These are phyloP conservation scores for Clarireedia homoeocarpa DNA, from an alignment of 2,329 filamentous ascomycete species.

Conservation along the genomic window DNA sequence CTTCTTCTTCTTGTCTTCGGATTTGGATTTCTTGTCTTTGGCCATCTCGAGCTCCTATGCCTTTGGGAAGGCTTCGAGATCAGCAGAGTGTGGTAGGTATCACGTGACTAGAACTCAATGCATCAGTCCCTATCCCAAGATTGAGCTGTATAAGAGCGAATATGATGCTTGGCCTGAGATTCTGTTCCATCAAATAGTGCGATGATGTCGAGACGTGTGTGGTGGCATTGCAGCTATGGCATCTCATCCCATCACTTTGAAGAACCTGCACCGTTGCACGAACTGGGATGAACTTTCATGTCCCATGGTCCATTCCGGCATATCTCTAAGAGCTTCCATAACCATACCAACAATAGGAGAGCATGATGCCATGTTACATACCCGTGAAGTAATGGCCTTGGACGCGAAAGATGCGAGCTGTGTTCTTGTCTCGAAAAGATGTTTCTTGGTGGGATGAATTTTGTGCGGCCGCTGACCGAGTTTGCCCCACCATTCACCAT, in stretches of 20 bases:
- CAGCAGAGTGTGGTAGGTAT: neutral
- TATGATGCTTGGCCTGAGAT: neutral
- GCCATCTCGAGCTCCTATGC: slow-evolving; percentile 32
- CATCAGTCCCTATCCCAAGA: neutral
- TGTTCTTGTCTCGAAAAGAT: no score
- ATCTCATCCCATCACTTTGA: neutral
- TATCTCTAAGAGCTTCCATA: no score
- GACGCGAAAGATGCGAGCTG: no score
- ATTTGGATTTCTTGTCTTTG: slow-evolving; percentile 43
- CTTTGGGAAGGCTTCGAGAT: neutral
- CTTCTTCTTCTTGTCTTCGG: slow-evolving; percentile 44
- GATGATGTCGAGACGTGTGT: no score
- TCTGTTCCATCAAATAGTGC: neutral
- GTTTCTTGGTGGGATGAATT: no score
- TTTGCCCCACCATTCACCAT: no score
- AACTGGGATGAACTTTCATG: neutral
- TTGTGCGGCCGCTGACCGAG: no score
- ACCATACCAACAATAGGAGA: no score
- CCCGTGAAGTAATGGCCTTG: no score
- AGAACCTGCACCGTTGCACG: neutral
- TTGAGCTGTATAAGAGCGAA: neutral
- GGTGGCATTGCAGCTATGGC: no score
- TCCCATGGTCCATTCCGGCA: neutral
- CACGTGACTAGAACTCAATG: neutral
- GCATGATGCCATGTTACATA: no score